Conservation (phyloP, 129 eudicot species). For the Dittrichia graveolens region DNA sequence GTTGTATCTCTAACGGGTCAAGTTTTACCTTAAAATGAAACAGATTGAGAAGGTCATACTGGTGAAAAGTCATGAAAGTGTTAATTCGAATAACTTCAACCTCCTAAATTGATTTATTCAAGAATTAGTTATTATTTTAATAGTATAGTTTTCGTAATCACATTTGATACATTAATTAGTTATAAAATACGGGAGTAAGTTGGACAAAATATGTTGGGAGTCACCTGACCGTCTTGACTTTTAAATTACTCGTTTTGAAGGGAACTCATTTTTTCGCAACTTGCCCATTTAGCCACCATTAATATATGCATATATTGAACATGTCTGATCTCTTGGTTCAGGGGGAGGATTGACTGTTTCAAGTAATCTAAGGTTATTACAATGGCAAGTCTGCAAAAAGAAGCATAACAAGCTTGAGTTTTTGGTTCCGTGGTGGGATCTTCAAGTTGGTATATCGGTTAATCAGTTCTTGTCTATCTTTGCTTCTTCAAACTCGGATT, state of each 20-base stretch:
- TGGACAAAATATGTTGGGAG: no score
- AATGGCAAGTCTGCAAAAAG: conserved; percentile 94
- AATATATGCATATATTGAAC: no score
- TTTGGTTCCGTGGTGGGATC: conserved; percentile 99
- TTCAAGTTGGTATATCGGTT: conserved; percentile 87
- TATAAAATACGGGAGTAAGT: not conserved
- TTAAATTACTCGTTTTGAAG: not conserved
- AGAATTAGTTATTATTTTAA: not conserved
- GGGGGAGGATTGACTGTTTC: conserved; percentile 98
- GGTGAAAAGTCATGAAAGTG: not conserved
- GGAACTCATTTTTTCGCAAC: not conserved
- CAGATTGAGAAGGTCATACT: not conserved
- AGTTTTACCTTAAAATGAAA: not conserved
- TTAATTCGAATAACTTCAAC: not conserved
- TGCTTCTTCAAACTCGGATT: conserved; percentile 90
- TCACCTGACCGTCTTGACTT: not conserved
- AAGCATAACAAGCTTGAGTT: conserved; percentile 83
- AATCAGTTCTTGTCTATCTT: conserved; percentile 91
- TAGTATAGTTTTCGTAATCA: not conserved
- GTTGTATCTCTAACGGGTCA: not conserved
- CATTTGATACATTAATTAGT: not conserved
- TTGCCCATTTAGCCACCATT: not conserved
- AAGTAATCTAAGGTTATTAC: conserved; percentile 82
- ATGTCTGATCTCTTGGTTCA: not conserved
- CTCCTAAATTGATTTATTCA: not conserved